phyloP scores from a whole-genome alignment of 768 basidiomycete genomes.

The Trametes cinnabarina region DNA sequence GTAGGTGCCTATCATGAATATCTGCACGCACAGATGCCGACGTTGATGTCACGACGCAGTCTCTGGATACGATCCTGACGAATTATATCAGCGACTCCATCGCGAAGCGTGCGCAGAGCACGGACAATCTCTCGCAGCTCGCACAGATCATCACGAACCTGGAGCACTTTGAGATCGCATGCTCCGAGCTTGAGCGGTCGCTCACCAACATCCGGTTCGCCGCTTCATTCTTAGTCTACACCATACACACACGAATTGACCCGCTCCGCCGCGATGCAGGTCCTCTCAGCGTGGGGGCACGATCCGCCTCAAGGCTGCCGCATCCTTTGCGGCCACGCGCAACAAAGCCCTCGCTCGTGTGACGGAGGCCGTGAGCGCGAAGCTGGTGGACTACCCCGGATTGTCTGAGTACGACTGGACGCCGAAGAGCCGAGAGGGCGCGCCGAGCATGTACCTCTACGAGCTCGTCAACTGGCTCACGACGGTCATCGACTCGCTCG shows the following conservation, averaged over 20 bases:
- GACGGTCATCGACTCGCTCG: constrained; percentile 89
- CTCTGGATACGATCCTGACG: constrained; percentile 79
- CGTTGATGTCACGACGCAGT: constrained; percentile 43
- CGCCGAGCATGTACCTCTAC: constrained; percentile 91
- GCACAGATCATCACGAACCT: constrained; percentile 91
- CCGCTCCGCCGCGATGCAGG: constrained; percentile 42
- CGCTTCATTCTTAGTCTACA: neutral
- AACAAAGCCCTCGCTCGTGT: constrained; percentile 72
- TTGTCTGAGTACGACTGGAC: constrained; percentile 96
- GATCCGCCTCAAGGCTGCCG: constrained; percentile 62
- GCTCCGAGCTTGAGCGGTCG: constrained; percentile 79
- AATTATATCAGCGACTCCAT: constrained; percentile 76
- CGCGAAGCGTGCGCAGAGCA: constrained; percentile 65
- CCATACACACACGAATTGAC: neutral
- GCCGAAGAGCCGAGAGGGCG: constrained; percentile 62
- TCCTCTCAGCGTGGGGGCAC: constrained; percentile 82
- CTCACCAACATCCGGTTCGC: constrained; percentile 77
- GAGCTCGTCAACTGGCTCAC: constrained; percentile 96
- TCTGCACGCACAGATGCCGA: constrained; percentile 2
- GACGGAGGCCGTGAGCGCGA: constrained; percentile 78
- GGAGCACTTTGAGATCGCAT: constrained; percentile 87
- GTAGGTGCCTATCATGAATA: constrained; percentile 37
- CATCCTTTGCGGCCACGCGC: constrained; percentile 69
- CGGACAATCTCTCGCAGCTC: constrained; percentile 83
- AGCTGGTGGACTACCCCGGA: constrained; percentile 95